Evolutionary conservation across 164 flowering plant species (phyloP), one percentile per base, ranked within the genome.

Genomic region (Liquidambar formosana): DNA sequence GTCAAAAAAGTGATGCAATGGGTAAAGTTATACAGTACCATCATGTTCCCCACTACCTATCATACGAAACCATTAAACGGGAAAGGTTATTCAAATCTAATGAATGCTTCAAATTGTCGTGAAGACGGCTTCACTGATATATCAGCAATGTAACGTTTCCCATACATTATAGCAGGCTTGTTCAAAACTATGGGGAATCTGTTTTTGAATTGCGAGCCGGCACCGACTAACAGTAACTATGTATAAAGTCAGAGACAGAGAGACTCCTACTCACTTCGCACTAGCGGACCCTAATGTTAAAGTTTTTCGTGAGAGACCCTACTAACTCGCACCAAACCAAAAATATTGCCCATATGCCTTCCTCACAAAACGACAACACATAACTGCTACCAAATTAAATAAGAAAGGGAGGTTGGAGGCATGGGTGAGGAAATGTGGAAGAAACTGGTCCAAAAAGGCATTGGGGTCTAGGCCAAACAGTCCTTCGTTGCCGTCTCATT

Each of bases 191-290:
- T n/a, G n/a, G n/a, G n/a, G n/a, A n/a, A n/a, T n/a, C n/a, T n/a
- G n/a, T n/a, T n/a, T n/a, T n/a, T n/a, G 57, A 22, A 13, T 8
- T 41, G 48, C 0, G n/a, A 61, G 47, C 64, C 48, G 64, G 48
- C 64, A 61, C 49, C 64, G 64, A 43, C 64, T 19, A 61, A 61
- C 21, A 59, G 21, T 54, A 22, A 33, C 41, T 61, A 9, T 43
- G 26, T 43, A 61, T 23, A n/a, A 4, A 61, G 25, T 43, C 25
- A 43, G 4, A 13, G 49, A 61, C 47, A 41, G 8, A 61, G 45
- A 1, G 47, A 8, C 15, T 43, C 48, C 16, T 23, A 14, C 13
- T 54, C 27, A 0, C 18, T 48, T 48, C n/a, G 21, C 54, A 51
- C 54, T n/a, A 18, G 21, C 8, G 22, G 54, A 33, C 2, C 41